Evolutionary conservation across 2,329 filamentous ascomycete genomes (phyloP).

Genomic region (Lasiodiplodia sp.): DNA sequence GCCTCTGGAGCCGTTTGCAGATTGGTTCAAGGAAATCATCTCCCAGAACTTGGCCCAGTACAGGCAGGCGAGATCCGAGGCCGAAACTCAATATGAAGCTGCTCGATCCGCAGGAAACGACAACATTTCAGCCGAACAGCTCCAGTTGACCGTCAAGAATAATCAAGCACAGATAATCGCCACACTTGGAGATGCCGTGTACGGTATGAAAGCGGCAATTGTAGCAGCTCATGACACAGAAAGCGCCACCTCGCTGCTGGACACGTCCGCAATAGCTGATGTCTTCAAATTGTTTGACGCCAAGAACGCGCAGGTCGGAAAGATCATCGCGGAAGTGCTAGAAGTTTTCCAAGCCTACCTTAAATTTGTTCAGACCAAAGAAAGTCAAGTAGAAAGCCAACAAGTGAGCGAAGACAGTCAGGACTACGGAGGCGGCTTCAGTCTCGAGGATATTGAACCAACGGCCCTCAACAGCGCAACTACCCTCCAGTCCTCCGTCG

Average conservation of each 20-base stretch:
- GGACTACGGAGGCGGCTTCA: slow-evolving; percentile 68
- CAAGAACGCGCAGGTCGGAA: slow-evolving; percentile 52
- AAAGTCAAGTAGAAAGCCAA: slow-evolving; percentile 41
- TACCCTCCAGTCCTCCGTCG: slow-evolving; percentile 36
- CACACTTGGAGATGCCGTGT: slow-evolving; percentile 60
- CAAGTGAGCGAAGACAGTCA: slow-evolving; percentile 65
- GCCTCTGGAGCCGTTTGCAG: slow-evolving; percentile 57
- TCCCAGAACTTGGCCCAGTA: slow-evolving; percentile 63
- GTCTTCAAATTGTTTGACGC: slow-evolving; percentile 62
- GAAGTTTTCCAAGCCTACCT: slow-evolving; percentile 51
- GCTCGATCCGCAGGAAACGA: slow-evolving; percentile 46
- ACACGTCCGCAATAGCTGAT: slow-evolving; percentile 52
- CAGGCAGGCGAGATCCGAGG: slow-evolving; percentile 62
- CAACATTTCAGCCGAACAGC: slow-evolving; percentile 53
- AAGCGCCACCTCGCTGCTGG: slow-evolving; percentile 53
- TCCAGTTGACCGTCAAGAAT: slow-evolving; percentile 60
- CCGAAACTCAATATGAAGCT: slow-evolving; percentile 59
- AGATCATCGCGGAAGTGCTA: slow-evolving; percentile 58
- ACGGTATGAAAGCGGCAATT: slow-evolving; percentile 59
- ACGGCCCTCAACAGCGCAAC: slow-evolving; percentile 20
- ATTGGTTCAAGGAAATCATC: slow-evolving; percentile 64
- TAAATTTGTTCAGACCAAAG: slow-evolving; percentile 33
- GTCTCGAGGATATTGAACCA: slow-evolving; percentile 55
- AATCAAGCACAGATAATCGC: slow-evolving; percentile 67
- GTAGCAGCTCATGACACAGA: slow-evolving; percentile 50